phyloP scores from a whole-genome alignment of 768 basidiomycete species.

The Lactarius sp. region DNA sequence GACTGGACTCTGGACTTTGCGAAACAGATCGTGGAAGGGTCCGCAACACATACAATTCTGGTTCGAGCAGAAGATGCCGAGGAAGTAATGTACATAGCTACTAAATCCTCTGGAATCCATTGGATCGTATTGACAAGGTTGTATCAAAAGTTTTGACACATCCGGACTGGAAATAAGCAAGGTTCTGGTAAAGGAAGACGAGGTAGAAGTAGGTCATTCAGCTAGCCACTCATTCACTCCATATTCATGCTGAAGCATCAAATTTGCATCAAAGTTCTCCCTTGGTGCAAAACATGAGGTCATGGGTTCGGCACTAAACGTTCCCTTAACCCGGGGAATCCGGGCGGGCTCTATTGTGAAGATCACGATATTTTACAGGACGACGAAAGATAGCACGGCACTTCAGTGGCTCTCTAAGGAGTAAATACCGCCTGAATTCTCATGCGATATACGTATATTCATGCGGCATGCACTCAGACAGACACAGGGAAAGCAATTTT shows the following conservation, averaged over 20 bases:
- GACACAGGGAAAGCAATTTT: conserved; percentile 80
- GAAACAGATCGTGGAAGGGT: conserved; percentile 54
- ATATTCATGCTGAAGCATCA: not conserved
- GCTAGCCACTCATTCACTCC: not conserved
- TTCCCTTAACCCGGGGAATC: conserved; percentile 31
- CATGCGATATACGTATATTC: not conserved
- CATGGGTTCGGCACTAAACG: conserved; percentile 40
- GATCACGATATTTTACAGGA: conserved; percentile 43
- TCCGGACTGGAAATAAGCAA: conserved; percentile 55
- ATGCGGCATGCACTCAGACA: conserved; percentile 42
- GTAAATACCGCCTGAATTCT: conserved; percentile 26
- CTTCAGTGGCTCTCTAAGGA: conserved; percentile 52
- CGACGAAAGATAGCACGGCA: conserved; percentile 44
- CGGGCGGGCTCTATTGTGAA: conserved; percentile 30
- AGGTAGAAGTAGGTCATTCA: conserved; percentile 40
- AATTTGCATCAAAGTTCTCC: conserved; percentile 31
- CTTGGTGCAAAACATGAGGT: conserved; percentile 34
- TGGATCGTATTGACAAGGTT: not conserved
- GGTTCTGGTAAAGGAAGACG: conserved; percentile 48
- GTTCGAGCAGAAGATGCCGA: conserved; percentile 49
- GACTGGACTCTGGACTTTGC: conserved; percentile 79
- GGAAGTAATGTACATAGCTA: conserved; percentile 51
- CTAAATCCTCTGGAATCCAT: conserved; percentile 3
- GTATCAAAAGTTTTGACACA: conserved; percentile 60
- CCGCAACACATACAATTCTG: conserved; percentile 54